phyloP scores from a whole-genome alignment of 2,329 filamentous ascomycete genomes.

The Aspergillus pseudoviridinutans region DNA sequence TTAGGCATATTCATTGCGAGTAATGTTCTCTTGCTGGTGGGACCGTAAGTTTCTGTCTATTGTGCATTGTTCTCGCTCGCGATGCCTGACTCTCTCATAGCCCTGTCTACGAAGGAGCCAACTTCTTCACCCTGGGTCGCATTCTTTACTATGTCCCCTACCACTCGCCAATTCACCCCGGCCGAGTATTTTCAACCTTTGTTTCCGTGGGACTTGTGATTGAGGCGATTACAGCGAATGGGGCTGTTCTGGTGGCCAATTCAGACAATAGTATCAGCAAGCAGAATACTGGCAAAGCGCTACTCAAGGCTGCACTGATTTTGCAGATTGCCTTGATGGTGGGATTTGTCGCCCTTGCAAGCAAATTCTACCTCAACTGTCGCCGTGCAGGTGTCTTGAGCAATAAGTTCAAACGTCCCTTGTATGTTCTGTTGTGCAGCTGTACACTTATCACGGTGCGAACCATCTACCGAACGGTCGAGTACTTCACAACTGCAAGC shows the following conservation, averaged over 20 bases:
- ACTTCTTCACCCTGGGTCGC: conserved; percentile 51
- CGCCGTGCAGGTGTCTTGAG: conserved; percentile 38
- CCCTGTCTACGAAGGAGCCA: conserved; percentile 42
- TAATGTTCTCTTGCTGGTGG: conserved; percentile 37
- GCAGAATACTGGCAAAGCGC: conserved; percentile 40
- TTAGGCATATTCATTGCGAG: conserved; percentile 37
- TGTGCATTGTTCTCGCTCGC: background rate
- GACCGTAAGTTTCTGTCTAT: conserved; percentile 27
- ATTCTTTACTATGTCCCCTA: conserved; percentile 51
- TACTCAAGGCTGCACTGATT: conserved; percentile 49
- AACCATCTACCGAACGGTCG: conserved; percentile 50
- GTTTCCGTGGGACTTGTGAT: conserved; percentile 50
- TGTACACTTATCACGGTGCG: conserved; percentile 40
- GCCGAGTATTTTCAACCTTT: conserved; percentile 57
- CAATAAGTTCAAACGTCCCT: conserved; percentile 36
- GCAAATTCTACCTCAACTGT: conserved; percentile 45
- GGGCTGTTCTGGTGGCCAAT: conserved; percentile 46
- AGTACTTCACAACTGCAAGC: conserved; percentile 40
- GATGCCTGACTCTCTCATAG: conserved; percentile 11
- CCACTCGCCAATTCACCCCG: conserved; percentile 49
- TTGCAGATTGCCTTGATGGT: conserved; percentile 50
- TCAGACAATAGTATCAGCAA: conserved; percentile 30
- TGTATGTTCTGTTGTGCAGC: conserved; percentile 47
- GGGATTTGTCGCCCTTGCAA: conserved; percentile 47
- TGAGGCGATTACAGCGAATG: conserved; percentile 47